phyloP scores from a whole-genome alignment of 495 filamentous ascomycete species.

The Endocarpon pusillum region DNA sequence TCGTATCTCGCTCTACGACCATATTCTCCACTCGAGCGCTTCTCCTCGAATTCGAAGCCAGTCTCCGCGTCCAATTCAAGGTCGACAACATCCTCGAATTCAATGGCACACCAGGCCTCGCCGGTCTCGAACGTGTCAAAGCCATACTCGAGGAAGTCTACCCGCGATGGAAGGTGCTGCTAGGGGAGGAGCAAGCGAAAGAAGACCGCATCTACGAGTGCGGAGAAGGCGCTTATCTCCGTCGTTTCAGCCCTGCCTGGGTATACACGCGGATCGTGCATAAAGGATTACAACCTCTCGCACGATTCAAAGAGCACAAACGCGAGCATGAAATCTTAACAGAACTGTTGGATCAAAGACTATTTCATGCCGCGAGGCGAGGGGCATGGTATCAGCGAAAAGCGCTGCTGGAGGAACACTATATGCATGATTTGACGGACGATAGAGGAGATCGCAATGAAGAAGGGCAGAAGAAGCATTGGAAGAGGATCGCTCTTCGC shows the following conservation, averaged over 20 bases:
- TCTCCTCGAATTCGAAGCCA: slow-evolving; percentile 78
- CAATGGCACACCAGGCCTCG: slow-evolving; percentile 49
- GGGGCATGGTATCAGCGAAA: slow-evolving; percentile 95
- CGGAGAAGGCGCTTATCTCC: slow-evolving; percentile 78
- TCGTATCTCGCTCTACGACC: slow-evolving; percentile 77
- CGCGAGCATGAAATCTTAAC: slow-evolving; percentile 58
- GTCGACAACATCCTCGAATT: slow-evolving; percentile 78
- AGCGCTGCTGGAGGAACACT: slow-evolving; percentile 86
- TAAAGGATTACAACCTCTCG: slow-evolving; percentile 68
- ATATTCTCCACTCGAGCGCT: slow-evolving; percentile 64
- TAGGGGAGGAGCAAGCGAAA: slow-evolving; percentile 61
- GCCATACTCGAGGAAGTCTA: slow-evolving; percentile 59
- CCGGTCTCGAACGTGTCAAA: slow-evolving; percentile 49
- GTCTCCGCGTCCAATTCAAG: slow-evolving; percentile 63
- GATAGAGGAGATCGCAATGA: slow-evolving; percentile 31
- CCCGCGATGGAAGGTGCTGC: slow-evolving; percentile 58
- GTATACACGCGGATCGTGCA: slow-evolving; percentile 87
- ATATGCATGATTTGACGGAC: slow-evolving; percentile 53
- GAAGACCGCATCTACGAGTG: slow-evolving; percentile 67
- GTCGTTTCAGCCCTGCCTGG: slow-evolving; percentile 83
- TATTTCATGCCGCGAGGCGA: slow-evolving; percentile 72
- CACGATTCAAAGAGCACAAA: slow-evolving; percentile 61
- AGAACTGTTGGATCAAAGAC: slow-evolving; percentile 61
- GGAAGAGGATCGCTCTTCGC: slow-evolving; percentile 58
- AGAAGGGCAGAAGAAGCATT: slow-evolving; percentile 60